phyloP scores from a whole-genome alignment of 805 yeast genomes.

The Millerozyma miso region DNA sequence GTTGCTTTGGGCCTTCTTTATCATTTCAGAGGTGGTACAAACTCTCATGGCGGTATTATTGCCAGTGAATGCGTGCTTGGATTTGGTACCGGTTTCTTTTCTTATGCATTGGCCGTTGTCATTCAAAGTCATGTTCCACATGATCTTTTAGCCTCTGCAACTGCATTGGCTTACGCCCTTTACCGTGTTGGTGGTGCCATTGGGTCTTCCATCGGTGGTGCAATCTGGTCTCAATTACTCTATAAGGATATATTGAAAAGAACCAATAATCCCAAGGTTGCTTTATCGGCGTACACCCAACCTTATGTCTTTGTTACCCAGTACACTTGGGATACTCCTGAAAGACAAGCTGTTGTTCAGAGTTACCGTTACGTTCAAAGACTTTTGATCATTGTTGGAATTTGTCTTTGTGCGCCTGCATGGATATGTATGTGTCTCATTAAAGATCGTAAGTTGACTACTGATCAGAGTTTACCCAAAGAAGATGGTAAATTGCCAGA shows the following conservation, averaged over 20 bases:
- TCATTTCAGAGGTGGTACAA: conserved; percentile 45
- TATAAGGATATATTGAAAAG: conserved; percentile 31
- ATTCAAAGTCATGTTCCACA: conserved; percentile 57
- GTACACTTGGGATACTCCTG: conserved; percentile 61
- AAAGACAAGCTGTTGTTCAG: conserved; percentile 51
- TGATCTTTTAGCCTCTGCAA: conserved; percentile 59
- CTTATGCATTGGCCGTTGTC: conserved; percentile 59
- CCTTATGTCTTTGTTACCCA: conserved; percentile 48
- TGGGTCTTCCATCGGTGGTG: conserved; percentile 64
- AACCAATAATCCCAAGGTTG: conserved; percentile 24
- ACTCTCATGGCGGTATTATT: conserved; percentile 49
- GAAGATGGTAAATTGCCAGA: background rate
- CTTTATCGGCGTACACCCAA: conserved; percentile 26
- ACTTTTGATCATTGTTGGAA: conserved; percentile 52
- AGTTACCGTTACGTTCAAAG: conserved; percentile 60
- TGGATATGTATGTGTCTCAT: conserved; percentile 44
- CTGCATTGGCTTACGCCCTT: conserved; percentile 53
- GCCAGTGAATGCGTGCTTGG: conserved; percentile 64
- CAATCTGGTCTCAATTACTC: conserved; percentile 63
- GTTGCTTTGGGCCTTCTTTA: conserved; percentile 58
- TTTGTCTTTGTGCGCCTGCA: conserved; percentile 52
- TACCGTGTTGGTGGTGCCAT: conserved; percentile 62
- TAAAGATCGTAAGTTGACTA: conserved; percentile 46
- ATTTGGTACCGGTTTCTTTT: conserved; percentile 71
- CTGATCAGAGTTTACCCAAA: background rate